These are phyloP conservation scores for Volvariella volvacea DNA, from an alignment of 1,284 basidiomycete genomes.

Conservation along the genomic window DNA sequence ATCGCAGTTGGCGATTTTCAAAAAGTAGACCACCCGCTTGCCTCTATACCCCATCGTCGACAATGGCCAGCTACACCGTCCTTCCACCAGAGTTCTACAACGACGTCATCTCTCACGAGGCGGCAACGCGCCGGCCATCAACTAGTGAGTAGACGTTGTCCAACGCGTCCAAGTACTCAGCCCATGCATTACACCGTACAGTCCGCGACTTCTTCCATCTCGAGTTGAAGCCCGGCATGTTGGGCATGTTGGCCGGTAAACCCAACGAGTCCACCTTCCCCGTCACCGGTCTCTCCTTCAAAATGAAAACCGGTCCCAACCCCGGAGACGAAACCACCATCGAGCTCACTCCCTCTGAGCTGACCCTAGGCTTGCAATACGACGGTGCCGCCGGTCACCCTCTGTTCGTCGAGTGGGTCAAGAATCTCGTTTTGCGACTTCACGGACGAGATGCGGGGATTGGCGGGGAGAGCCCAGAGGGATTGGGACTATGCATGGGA, in stretches of 20 bases:
- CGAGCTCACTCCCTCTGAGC: conserved; percentile 41
- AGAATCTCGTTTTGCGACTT: conserved; percentile 50
- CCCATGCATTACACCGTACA: conserved; percentile 12
- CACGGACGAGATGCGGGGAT: conserved; percentile 31
- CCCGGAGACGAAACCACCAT: conserved; percentile 30
- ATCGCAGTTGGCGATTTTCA: no score
- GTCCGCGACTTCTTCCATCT: conserved; percentile 60
- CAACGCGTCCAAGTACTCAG: background rate
- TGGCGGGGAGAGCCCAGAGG: conserved; percentile 37
- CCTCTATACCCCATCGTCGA: no score
- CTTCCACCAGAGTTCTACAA: conserved; percentile 42
- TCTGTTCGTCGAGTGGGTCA: conserved; percentile 54
- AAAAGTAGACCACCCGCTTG: no score
- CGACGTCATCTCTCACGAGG: conserved; percentile 42
- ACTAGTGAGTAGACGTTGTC: conserved; percentile 35
- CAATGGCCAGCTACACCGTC: background rate
- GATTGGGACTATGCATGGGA: conserved; percentile 74
- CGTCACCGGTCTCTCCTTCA: conserved; percentile 64
- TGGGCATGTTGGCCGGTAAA: conserved; percentile 76
- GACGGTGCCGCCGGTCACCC: conserved; percentile 68
- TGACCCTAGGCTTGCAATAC: conserved; percentile 67
- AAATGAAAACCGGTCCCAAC: conserved; percentile 37
- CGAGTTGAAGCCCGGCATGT: conserved; percentile 68
- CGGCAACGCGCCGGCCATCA: conserved; percentile 45
- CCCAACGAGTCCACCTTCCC: conserved; percentile 86